phyloP scores from a whole-genome alignment of 345 rosid species.

The Citrus australasica region DNA sequence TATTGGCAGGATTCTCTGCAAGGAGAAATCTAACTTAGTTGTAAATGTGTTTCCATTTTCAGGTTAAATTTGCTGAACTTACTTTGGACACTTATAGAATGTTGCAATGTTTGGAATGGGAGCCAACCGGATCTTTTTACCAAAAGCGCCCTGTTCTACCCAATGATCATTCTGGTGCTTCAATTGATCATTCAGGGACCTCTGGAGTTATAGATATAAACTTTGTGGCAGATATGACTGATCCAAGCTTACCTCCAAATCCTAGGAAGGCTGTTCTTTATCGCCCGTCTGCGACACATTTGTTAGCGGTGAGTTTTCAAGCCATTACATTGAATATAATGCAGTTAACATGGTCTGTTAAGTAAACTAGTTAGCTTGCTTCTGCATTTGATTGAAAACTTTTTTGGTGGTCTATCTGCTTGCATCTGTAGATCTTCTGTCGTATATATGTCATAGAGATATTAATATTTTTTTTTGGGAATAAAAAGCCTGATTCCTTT shows the following conservation, averaged over 20 bases:
- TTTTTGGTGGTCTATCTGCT: constrained; percentile 3
- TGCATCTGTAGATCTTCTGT: constrained; percentile 2
- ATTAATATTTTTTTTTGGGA: background rate
- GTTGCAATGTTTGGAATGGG: constrained; percentile 99
- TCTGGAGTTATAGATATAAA: constrained; percentile 84
- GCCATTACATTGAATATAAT: constrained; percentile 10
- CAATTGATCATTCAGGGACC: constrained; percentile 66
- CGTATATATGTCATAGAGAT: background rate
- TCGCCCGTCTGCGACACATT: constrained; percentile 83
- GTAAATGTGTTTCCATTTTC: constrained; percentile 22
- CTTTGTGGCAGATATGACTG: constrained; percentile 67
- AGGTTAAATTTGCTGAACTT: constrained; percentile 96
- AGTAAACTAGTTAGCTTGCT: constrained; percentile 2
- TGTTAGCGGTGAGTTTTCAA: constrained; percentile 72
- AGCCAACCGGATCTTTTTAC: constrained; percentile 74
- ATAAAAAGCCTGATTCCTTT: background rate
- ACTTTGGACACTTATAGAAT: constrained; percentile 85
- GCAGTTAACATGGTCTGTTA: background rate
- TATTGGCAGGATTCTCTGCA: background rate
- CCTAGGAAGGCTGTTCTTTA: constrained; percentile 90
- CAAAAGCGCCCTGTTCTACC: constrained; percentile 52
- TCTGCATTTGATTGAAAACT: background rate
- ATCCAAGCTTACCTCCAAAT: constrained; percentile 73
- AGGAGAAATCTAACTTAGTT: background rate
- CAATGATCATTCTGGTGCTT: constrained; percentile 66